Conservation (phyloP, 805 yeast genomes). For the Wickerhamiella sorbophila region DNA sequence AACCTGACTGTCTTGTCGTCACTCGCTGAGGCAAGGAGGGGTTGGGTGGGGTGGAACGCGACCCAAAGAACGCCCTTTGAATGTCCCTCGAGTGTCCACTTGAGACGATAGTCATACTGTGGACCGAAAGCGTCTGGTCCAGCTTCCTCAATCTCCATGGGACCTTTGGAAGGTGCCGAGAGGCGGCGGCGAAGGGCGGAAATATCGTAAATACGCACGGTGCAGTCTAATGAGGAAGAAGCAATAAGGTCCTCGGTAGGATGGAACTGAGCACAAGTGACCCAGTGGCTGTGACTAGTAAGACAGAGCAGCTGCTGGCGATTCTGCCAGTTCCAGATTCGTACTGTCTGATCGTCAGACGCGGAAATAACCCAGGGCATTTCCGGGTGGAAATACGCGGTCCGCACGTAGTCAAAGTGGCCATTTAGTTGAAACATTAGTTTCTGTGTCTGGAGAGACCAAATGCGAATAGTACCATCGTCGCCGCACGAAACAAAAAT, state of each 20-base stretch:
- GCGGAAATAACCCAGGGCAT: conserved; percentile 95
- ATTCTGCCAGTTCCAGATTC: conserved; percentile 99
- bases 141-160: conserved; percentile 3
- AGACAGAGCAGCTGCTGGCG: conserved; percentile 92
- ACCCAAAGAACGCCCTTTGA: conserved; percentile 99
- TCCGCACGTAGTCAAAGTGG: conserved; percentile 89
- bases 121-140: conserved; percentile 22
- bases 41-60: conserved; percentile 90
- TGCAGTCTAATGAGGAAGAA: conserved; percentile 90
- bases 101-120: conserved; percentile 92
- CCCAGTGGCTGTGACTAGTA: conserved; percentile 97
- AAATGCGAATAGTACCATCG: conserved; percentile 85
- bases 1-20: conserved; percentile 91
- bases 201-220: conserved; percentile 99
- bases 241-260: conserved; percentile 90
- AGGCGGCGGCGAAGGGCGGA: conserved; percentile 89
- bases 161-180: conserved; percentile 47
- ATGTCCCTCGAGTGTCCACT: conserved; percentile 93
- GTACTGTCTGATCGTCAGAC: conserved; percentile 94
- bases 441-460: conserved; percentile 87
- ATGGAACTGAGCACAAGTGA: conserved; percentile 96
- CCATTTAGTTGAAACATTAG: conserved; percentile 85
- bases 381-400: conserved; percentile 88
- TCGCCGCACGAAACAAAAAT: conserved; percentile 95
- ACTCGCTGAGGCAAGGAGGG: conserved; percentile 87